Evolutionary conservation across 352 stramenopile species (phyloP), one percentile per base, ranked within the genome.

Genomic region (Globisporangium cederbergense): DNA sequence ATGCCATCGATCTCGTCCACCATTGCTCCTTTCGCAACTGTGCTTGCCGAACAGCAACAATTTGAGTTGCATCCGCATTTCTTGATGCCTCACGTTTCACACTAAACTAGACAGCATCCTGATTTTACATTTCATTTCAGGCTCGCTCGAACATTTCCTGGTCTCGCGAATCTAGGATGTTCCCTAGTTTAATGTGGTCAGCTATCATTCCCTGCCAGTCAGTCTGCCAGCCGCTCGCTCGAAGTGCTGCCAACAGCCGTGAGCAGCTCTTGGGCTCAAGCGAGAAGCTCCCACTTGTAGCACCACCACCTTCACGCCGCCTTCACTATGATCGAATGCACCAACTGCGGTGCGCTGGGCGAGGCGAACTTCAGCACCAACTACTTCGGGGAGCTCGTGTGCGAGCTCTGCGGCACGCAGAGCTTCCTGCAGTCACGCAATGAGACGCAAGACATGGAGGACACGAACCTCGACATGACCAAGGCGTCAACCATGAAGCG

Each of bases 301-400:
- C 25, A 28, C 25, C 25, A 28, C 25, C 25, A 42, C 36, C 9
- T 4, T 4, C 36, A 14, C 9, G 36, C 11, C 50, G 32, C 13
- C 5, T 7, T 10, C 45, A n/a, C 20, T n/a, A 88, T 85, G 78
- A 70, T 93, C 68, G 81, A 86, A 62, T 95, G 86, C 73, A 77
- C 77, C 58, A 93, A 72, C 50, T 95, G 86, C 67, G 84, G 86
- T 63, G 86, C 83, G 51, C 63, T 74, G 62, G 86, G 86, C 64
- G 86, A 93, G 64, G 61, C 67, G 58, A 88, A 88, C 71, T 95
- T 95, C 70, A 91, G 83, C 69, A 80, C 73, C 47, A 95, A 95
- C 68, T 90, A 88, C 74, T 89, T 91, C 32, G 86, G 84, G 0
- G 86, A 95, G 74, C 81, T 91, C 63, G 83, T 93, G 57, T 95